Percentiles rank a stretch among this genome's conserved stretches.
Evolutionary conservation across 1,284 basidiomycete genomes (phyloP).

Genomic region (Fomitopsis schrenkii): DNA sequence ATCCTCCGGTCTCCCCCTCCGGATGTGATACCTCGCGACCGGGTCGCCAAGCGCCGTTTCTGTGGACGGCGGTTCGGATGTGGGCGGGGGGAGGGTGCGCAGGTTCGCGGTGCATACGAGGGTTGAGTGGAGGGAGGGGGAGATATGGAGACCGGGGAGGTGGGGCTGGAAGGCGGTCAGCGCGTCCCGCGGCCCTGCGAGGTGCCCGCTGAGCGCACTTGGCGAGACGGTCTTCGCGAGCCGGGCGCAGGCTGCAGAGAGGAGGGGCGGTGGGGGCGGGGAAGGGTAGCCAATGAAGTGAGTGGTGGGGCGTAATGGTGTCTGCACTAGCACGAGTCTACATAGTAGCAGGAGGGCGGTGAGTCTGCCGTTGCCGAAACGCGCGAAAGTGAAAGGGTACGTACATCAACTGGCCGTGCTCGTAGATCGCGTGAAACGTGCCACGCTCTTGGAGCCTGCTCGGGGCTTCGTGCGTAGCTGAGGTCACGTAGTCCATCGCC

Average conservation of each 20-base stretch:
- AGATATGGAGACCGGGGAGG: background rate
- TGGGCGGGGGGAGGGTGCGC: background rate
- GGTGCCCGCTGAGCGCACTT: background rate
- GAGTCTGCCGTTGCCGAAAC: no score
- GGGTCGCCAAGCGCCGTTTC: background rate
- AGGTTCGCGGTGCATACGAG: background rate
- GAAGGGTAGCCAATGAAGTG: background rate
- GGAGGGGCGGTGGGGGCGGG: background rate
- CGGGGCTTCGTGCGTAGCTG: background rate
- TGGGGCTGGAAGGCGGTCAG: background rate
- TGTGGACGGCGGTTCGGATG: background rate
- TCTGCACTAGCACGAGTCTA: background rate
- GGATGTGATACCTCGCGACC: background rate
- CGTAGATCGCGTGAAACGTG: background rate
- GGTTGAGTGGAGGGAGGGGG: background rate
- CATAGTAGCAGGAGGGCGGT: background rate
- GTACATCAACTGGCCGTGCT: background rate
- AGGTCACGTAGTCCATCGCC: background rate
- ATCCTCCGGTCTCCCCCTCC: background rate
- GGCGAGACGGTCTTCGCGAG: background rate
- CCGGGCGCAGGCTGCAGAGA: background rate
- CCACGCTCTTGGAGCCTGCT: background rate
- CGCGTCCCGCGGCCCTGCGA: background rate
- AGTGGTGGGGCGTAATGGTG: background rate
- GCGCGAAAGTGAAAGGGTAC: background rate